Conservation (phyloP, 257 asterid species). For the Solanum chiquidenum region DNA sequence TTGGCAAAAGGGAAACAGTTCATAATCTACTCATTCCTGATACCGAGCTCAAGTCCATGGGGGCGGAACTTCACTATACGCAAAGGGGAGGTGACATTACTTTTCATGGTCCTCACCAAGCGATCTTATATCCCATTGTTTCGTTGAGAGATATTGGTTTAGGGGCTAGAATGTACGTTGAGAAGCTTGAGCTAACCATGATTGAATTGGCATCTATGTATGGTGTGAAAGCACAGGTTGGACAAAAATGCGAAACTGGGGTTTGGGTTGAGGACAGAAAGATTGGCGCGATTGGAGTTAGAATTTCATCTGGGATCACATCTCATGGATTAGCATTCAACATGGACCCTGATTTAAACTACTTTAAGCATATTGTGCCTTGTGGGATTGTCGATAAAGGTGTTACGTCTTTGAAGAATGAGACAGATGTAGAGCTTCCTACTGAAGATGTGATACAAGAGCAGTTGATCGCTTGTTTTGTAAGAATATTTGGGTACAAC, state of each 20-base stretch:
- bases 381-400: conserved; percentile 69
- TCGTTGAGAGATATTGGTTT: conserved; percentile 46
- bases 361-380: conserved; percentile 67
- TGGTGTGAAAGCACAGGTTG: conserved; percentile 49
- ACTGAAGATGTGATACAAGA: conserved; percentile 42
- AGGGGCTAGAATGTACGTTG: conserved; percentile 63
- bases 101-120: conserved; percentile 74
- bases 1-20: conserved; percentile 54
- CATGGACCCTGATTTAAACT: conserved; percentile 54
- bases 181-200: conserved; percentile 63
- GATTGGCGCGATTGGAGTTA: conserved; percentile 69
- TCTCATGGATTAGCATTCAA: conserved; percentile 76
- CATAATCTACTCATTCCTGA: conserved; percentile 48
- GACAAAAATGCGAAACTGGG: conserved; percentile 48
- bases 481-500: conserved; percentile 34
- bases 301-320: conserved; percentile 58
- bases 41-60: conserved; percentile 48
- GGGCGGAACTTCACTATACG: conserved; percentile 58
- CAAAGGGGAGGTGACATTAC: conserved; percentile 80
- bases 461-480: conserved; percentile 46
- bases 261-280: conserved; percentile 66
- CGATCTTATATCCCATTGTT: conserved; percentile 59
- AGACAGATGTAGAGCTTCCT: conserved; percentile 39
- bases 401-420: conserved; percentile 55
- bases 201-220: conserved; percentile 50